Base-by-base conservation (phyloP, 345 rosid species). In the Salix dunnii region DNA sequence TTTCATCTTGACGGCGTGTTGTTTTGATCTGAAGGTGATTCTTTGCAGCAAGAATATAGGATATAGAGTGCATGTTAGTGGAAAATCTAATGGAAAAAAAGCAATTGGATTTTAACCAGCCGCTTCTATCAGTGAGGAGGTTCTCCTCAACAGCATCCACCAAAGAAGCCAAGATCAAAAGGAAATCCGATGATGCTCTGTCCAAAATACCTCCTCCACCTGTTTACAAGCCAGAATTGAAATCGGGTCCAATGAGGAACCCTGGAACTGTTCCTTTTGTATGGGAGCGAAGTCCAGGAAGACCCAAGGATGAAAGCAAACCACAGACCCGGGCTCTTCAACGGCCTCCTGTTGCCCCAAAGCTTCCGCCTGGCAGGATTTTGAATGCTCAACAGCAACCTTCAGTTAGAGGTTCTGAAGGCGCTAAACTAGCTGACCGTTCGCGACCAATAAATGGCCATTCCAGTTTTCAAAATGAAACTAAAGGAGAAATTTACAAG, bases 191-290 rank as follows among this genome's bases (percentile, higher is more conserved):
- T 61, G 82, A 74, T 77, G 76, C 85, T 78, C 60, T 67, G 27
- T 81, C 82, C 79, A 84, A 77, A 71, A 30, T 82, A 51, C 86
- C 92, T 60, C 85, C 87, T 72, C 91, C 86, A 38, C 96, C 96
- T 3, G 66, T 70, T 35, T 93, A 90, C 87, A 90, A 83, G 72
- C 89, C 97, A 62, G 99, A 93, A 73, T 70, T 92, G 71, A 95
- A 89, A 74, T 93, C 97, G n/a, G 97, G 96, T 71, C 99, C 99
- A 2, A 73, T 95, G 2, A 85, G 96, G 67, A 86, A 86, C 67
- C 92, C 99, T 2, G 99, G 97, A 79, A 88, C 90, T 4, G 97
- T 95, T 73, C 99, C 97, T 60, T 95, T 95, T 73, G 77, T 89
- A 58, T 95, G 99, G 99, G 99, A 95, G 77, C 87, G 84, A 73